phyloP scores from a whole-genome alignment of 176 grass and related monocot species.

The Hordeum vulgare region MorexV3_pseudomolecules_assembly NC_058522.1:521459185-521459684 shows the following conservation, averaged over 20 bases:
- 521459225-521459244: background rate
- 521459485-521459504: background rate
- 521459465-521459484: background rate
- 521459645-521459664: background rate
- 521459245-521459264: background rate
- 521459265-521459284: background rate
- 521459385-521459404: conserved; percentile 1
- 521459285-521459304: background rate
- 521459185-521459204: background rate
- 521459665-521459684: background rate
- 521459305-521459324: background rate
- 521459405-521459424: background rate
- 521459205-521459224: background rate
- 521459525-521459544: background rate
- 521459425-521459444: background rate
- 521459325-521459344: background rate
- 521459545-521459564: background rate
- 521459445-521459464: conserved; percentile 10
- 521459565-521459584: background rate
- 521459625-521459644: too few species aligned
- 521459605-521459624: background rate
- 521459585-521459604: background rate
- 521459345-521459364: background rate
- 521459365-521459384: background rate
- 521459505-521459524: background rate